Conservation (phyloP, 495 filamentous ascomycete species). For the Annulohypoxylon nitens region DNA sequence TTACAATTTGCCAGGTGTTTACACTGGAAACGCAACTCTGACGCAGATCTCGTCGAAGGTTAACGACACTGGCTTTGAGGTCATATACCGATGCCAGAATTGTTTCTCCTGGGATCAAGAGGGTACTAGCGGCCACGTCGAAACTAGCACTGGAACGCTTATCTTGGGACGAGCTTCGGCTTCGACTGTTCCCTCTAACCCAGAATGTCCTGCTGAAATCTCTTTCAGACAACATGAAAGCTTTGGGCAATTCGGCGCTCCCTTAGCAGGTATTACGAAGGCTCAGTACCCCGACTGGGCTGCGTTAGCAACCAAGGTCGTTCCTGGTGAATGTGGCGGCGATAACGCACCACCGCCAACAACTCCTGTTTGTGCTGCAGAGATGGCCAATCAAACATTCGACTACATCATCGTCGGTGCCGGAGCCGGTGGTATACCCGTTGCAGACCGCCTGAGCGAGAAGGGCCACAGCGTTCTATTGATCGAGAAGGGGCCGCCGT, state of each 20-base stretch:
- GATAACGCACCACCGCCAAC: constrained; percentile 35
- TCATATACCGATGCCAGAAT: constrained; percentile 73
- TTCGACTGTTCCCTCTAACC: constrained; percentile 49
- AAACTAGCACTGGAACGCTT: constrained; percentile 53
- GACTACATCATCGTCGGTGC: constrained; percentile 79
- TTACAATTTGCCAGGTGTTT: constrained; percentile 69
- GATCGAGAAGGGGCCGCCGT: constrained; percentile 76
- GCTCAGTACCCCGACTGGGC: constrained; percentile 65
- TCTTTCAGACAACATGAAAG: constrained; percentile 57
- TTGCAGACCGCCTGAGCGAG: constrained; percentile 78
- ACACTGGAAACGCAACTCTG: constrained; percentile 70
- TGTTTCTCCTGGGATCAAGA: constrained; percentile 73
- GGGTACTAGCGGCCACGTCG: constrained; percentile 56
- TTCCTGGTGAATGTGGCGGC: constrained; percentile 55
- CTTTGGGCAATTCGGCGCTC: constrained; percentile 60
- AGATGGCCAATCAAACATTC: constrained; percentile 61
- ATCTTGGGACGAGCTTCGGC: constrained; percentile 63
- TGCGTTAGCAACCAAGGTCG: constrained; percentile 54
- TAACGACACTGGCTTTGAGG: constrained; percentile 65
- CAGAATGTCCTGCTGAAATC: constrained; percentile 53
- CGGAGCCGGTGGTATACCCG: constrained; percentile 74
- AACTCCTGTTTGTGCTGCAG: constrained; percentile 51
- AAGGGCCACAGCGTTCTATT: constrained; percentile 85
- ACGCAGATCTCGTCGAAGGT: constrained; percentile 68
- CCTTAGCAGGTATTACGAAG: constrained; percentile 58